A percentile compares a stretch with the other conserved stretches of the same genome.
These are phyloP conservation scores for Russula foetens DNA, from an alignment of 768 basidiomycete genomes.

Conservation along the genomic window DNA sequence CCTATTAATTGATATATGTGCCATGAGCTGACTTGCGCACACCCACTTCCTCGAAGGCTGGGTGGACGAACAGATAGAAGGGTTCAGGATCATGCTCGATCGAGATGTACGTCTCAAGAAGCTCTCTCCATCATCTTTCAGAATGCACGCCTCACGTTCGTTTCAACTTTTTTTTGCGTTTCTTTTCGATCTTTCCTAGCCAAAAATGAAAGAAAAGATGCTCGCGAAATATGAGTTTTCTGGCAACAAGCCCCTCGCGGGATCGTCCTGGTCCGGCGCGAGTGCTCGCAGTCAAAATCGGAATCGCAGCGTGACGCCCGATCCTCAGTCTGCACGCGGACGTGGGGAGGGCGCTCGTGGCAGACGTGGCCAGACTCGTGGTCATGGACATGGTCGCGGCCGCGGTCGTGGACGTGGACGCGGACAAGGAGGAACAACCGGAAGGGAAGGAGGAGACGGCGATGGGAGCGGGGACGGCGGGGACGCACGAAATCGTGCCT, in stretches of 20 bases:
- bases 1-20: not conserved
- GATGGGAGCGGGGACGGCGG: conserved; percentile 33
- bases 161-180: not conserved
- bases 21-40: not conserved
- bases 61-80: conserved; percentile 83
- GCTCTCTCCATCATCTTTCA: not conserved
- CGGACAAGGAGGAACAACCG: conserved; percentile 13
- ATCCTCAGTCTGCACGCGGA: conserved; percentile 10
- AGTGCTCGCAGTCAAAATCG: conserved; percentile 12
- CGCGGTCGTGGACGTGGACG: conserved; percentile 22
- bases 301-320: not conserved
- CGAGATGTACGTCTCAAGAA: conserved; percentile 62
- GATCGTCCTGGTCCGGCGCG: not conserved
- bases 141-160: not conserved
- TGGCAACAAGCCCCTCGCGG: conserved; percentile 40
- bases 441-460: conserved; percentile 24
- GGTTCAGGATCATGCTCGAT: conserved; percentile 88
- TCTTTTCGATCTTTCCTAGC: conserved; percentile 31
- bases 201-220: conserved; percentile 60
- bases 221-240: conserved; percentile 69
- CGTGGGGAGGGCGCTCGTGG: conserved; percentile 19
- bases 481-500: conserved; percentile 48
- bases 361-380: not conserved
- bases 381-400: conserved; percentile 23
- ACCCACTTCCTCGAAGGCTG: conserved; percentile 37